phyloP scores from a whole-genome alignment of 805 yeast genomes.

The Vanderwaltozyma verrucispora region DNA sequence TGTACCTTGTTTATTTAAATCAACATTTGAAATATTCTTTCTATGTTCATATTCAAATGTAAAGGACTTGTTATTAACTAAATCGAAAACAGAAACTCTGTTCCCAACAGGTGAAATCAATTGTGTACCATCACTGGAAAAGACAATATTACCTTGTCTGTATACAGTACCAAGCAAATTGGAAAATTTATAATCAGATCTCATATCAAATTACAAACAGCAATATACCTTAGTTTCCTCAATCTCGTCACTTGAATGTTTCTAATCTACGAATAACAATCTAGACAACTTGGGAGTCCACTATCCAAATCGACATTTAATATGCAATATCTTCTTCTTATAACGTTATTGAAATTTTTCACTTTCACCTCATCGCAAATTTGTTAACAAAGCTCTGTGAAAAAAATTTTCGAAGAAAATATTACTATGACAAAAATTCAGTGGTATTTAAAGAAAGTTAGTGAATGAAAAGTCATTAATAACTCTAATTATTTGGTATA shows the following conservation, averaged over 20 bases:
- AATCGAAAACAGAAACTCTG: conserved; percentile 79
- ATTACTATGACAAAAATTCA: too few relatives aligned
- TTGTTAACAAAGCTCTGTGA: neutral
- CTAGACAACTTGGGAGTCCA: too few relatives aligned
- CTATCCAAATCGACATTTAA: neutral
- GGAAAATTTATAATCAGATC: conserved; percentile 79
- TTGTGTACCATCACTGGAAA: conserved; percentile 76
- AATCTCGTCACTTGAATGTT: too few relatives aligned
- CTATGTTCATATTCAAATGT: conserved; percentile 92
- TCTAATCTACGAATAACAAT: too few relatives aligned
- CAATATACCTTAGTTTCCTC: too few relatives aligned
- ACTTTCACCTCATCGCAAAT: conserved; percentile 2
- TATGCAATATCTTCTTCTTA: too few relatives aligned
- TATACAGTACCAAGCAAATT: conserved; percentile 92
- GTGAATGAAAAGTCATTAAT: too few relatives aligned
- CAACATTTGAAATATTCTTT: conserved; percentile 66
- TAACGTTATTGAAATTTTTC: neutral
- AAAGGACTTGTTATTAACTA: conserved; percentile 72
- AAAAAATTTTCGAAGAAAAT: too few relatives aligned
- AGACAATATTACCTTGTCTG: conserved; percentile 80
- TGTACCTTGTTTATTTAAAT: conserved; percentile 74
- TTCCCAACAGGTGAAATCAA: conserved; percentile 91
- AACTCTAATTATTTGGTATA: too few relatives aligned
- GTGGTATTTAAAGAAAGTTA: too few relatives aligned
- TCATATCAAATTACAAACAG: too few relatives aligned